A percentile compares a stretch with the other conserved stretches of the same genome.
These are phyloP conservation scores for Candida piceae DNA, from an alignment of 805 yeast species.

Conservation along the genomic window DNA sequence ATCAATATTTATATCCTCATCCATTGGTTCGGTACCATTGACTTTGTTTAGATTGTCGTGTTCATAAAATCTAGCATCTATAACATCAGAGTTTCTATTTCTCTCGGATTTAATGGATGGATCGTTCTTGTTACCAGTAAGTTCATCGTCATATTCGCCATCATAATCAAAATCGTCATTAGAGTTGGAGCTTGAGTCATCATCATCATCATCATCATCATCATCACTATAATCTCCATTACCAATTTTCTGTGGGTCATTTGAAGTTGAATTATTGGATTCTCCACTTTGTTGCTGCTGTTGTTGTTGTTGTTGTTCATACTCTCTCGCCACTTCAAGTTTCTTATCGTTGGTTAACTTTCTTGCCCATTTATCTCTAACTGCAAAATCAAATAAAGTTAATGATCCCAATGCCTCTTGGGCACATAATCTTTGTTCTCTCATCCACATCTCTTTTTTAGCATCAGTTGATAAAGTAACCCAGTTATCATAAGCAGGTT, in stretches of 20 bases:
- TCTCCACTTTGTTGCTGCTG: constrained; percentile 2
- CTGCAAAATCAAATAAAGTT: constrained; percentile 39
- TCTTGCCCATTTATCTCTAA: constrained; percentile 36
- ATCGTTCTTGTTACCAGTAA: not conserved
- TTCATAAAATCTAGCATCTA: not conserved
- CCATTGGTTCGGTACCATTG: too few species aligned
- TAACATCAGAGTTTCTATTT: not conserved
- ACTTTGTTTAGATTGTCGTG: not conserved
- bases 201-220: not conserved
- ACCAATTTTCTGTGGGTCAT: too few species aligned
- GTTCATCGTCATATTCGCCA: not conserved
- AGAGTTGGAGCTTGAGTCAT: not conserved
- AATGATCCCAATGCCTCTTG: constrained; percentile 37
- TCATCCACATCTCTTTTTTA: constrained; percentile 38
- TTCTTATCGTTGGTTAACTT: constrained; percentile 19
- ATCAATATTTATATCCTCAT: too few species aligned
- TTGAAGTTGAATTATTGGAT: too few species aligned
- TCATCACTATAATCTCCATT: constrained; percentile 2
- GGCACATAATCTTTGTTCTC: constrained; percentile 40
- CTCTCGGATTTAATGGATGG: not conserved
- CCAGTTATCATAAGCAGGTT: constrained; percentile 45
- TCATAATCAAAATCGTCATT: not conserved
- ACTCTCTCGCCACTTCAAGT: constrained; percentile 7
- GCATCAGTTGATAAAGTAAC: constrained; percentile 28
- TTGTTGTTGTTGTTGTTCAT: constrained; percentile 2